phyloP scores from a whole-genome alignment of 306 rosid genomes.

The Quercus engelmannii region DNA sequence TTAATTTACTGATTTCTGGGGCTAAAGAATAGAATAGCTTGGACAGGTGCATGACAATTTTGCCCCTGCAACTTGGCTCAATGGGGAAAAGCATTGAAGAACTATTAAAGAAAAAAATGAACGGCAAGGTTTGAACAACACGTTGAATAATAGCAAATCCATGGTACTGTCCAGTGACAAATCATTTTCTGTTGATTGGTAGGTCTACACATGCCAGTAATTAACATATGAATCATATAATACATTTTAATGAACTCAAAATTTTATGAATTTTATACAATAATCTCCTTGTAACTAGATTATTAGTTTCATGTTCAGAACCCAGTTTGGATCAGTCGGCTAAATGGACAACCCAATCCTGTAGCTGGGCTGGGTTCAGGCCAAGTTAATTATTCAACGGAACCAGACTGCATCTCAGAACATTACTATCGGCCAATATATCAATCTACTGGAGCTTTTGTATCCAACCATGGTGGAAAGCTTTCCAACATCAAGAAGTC shows the following conservation, averaged over 20 bases:
- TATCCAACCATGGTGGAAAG: too few species aligned
- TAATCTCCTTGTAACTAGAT: neutral
- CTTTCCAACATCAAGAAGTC: neutral
- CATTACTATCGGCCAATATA: neutral
- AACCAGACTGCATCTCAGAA: neutral
- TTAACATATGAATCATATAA: neutral
- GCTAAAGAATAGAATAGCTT: neutral
- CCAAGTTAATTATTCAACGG: neutral
- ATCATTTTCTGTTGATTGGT: neutral
- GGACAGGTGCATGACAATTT: neutral
- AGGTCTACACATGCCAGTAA: neutral
- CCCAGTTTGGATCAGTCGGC: neutral
- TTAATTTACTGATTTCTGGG: neutral
- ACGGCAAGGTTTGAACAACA: neutral
- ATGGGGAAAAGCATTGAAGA: neutral
- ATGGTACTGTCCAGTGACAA: neutral
- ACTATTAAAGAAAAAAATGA: neutral
- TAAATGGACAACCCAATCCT: neutral
- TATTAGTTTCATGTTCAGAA: neutral
- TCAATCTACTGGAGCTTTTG: neutral
- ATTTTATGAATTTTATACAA: neutral
- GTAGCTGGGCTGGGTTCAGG: neutral
- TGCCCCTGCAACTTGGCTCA: neutral
- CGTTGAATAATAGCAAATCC: neutral
- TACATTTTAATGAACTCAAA: neutral